Percentiles rank a stretch among this genome's conserved stretches.
Conservation (phyloP, 495 filamentous ascomycete species). For the Penicillium manginii region DNA sequence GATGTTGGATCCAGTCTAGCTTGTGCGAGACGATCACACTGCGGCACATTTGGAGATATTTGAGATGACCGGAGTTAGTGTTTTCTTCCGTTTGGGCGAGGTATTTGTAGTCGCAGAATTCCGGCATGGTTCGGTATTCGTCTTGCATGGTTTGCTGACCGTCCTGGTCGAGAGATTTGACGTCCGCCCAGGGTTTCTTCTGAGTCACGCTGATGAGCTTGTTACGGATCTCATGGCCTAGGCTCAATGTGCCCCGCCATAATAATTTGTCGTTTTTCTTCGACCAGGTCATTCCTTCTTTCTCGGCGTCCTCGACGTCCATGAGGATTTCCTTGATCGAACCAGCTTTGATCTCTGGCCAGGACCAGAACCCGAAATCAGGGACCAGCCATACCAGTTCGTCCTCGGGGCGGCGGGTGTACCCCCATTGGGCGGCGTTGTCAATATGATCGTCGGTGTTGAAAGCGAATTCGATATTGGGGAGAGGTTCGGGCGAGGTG, state of each 20-base stretch:
- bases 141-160: conserved; percentile 16
- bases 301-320: conserved; percentile 38
- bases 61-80: conserved; percentile 48
- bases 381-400: conserved; percentile 62
- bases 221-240: conserved; percentile 29
- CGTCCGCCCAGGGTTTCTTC: conserved; percentile 46
- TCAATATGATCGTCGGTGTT: conserved; percentile 42
- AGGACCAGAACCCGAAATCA: conserved; percentile 69
- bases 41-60: conserved; percentile 53
- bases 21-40: conserved; percentile 44
- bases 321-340: conserved; percentile 46
- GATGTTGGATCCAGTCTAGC: conserved; percentile 23
- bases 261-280: conserved; percentile 57
- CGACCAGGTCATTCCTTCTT: conserved; percentile 30
- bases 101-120: conserved; percentile 35
- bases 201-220: conserved; percentile 37
- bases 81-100: conserved; percentile 50
- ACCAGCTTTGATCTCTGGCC: conserved; percentile 55
- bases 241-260: conserved; percentile 34
- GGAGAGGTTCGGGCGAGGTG: conserved; percentile 45
- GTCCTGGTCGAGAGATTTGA: conserved; percentile 40
- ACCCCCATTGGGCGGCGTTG: conserved; percentile 45
- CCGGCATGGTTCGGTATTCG: conserved; percentile 25
- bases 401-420: conserved; percentile 40
- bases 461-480: conserved; percentile 62